Percentiles rank a stretch among this genome's conserved stretches.
phyloP scores from a whole-genome alignment of 108 stramenopile genomes.

The Nitzschia inconspicua region DNA sequence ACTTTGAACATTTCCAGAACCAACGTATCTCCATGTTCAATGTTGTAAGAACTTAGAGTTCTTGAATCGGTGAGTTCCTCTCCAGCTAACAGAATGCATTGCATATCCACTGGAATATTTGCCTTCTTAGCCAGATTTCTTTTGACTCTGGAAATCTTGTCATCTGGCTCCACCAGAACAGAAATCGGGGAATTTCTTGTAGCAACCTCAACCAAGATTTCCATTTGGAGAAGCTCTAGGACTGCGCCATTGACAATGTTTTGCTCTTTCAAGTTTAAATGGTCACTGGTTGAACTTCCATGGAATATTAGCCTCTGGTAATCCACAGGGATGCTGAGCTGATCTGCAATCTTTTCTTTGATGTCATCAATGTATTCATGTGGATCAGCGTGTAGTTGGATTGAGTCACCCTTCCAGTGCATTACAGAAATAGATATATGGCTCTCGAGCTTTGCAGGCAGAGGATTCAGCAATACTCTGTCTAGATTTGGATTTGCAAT shows the following conservation, averaged over 20 bases:
- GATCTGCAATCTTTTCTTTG: constrained; percentile 1
- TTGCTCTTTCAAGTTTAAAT: constrained; percentile 8
- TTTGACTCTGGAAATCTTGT: constrained; percentile 10
- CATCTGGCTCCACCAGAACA: constrained; percentile 12
- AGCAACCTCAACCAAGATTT: constrained; percentile 11
- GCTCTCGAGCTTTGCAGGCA: background rate
- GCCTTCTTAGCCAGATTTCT: constrained; percentile 5
- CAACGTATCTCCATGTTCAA: constrained; percentile 19
- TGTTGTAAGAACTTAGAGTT: constrained; percentile 5
- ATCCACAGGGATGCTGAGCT: constrained; percentile 9
- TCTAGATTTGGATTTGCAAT: constrained; percentile 7
- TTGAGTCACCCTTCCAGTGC: constrained; percentile 15
- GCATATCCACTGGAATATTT: background rate
- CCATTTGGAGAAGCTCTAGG: constrained; percentile 11
- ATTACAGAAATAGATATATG: background rate
- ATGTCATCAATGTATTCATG: constrained; percentile 13
- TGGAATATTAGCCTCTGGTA: constrained; percentile 7
- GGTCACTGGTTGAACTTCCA: constrained; percentile 4
- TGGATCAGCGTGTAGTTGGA: constrained; percentile 3
- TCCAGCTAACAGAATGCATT: constrained; percentile 29
- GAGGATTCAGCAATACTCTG: constrained; percentile 2
- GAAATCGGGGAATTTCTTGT: background rate
- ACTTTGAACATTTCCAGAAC: constrained; percentile 14
- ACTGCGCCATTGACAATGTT: constrained; percentile 10
- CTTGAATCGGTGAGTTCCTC: constrained; percentile 12